Base-by-base conservation (phyloP, 2,329 filamentous ascomycete species). In the Akanthomyces uredinophilus region DNA sequence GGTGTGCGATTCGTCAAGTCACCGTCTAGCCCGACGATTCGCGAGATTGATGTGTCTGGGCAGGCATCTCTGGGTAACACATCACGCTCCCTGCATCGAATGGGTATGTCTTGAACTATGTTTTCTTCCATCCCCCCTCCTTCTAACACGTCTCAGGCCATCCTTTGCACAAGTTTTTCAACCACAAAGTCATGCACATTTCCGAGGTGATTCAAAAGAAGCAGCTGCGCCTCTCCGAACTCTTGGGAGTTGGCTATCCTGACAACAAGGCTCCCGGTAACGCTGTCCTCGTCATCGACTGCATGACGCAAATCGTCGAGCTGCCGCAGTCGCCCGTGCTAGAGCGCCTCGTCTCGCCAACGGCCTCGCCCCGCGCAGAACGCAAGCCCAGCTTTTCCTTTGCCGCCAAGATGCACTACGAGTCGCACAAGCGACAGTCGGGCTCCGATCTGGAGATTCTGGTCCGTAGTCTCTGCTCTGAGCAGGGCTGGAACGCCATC, bases 401-500 rank as follows among this genome's bases (percentile, higher is more conserved):
- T 2, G 77, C 78, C 18, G 75, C 77, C 37, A 79, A 80, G 67
- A 85, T 85, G 82, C 81, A 82, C 66, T 78, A 83, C 44, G 82
- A 84, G 70, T 83, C 82, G 4, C 75, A 82, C 29, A 77, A 81
- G 64, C 77, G 86, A 27, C 83, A 86, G 44, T 84, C 84, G 61
- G 83, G 83, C 1, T 87, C 84, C 14, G 86, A 88, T 67, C 78
- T 89, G 70, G 88, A 92, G 73, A 81, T 92, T 10, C 75, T 93
- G 58, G 87, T 87, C 1, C 79, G 90, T 54, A 89, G 89, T 1
- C 80, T 91, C 66, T 93, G 90, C 70, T 87, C 89, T 0, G 86
- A 90, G 69, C 85, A 83, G 66, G 90, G 90, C 2, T 87, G 87
- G 80, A 89, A 92, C 70, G 89, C 90, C 24, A 71, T 93, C 20